Base-by-base conservation (phyloP, 306 rosid species). In the Pterocarpus macrocarpus region DNA sequence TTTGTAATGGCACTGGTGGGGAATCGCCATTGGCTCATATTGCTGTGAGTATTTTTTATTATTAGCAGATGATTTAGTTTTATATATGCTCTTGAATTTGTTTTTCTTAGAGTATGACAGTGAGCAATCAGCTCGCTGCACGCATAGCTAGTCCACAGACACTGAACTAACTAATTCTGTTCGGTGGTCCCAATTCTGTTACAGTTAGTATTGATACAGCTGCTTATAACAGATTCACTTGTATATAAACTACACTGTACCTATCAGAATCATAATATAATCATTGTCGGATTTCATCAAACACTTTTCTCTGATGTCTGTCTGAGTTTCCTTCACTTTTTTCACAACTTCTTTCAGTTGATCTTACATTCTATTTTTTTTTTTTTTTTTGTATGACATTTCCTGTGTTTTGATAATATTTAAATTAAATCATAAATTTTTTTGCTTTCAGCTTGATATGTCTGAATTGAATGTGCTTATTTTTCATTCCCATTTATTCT, bases 11-110 rank as follows among this genome's bases (percentile, higher is more conserved):
- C 71, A 85, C 88, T 79, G 93, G 86, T 57, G 96, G 80, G 71
- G 95, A 92, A 82, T 88, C 97, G 1, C 91, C 96, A 33, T 85
- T 95, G 77, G 99, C 99, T 77, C 93, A 89, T 86, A 85, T 95
- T 88, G 89, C 94, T 14, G 99, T 95, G 87, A 95, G 97, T 93
- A 71, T 80, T 64, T 80, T 64, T 52, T 71, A 49, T 71, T 56
- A 55, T 33, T 47, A 62, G 16, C 30, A 41, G 6, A 66, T 22
- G 36, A 78, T 8, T 41, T 9, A 63, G 16, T 67, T 64, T 10
- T 77, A 4, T 43, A 39, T 75, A 4, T 13, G 5, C 50, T 5
- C 45, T 11, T 62, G 49, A 76, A 41, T 71, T 69, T 44, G 62
- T 69, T 13, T 52, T 5, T 52, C 17, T 52, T 52, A 50, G 56